phyloP scores from a whole-genome alignment of 208 protist genomes.

The Leishmania tarentolae region DNA sequence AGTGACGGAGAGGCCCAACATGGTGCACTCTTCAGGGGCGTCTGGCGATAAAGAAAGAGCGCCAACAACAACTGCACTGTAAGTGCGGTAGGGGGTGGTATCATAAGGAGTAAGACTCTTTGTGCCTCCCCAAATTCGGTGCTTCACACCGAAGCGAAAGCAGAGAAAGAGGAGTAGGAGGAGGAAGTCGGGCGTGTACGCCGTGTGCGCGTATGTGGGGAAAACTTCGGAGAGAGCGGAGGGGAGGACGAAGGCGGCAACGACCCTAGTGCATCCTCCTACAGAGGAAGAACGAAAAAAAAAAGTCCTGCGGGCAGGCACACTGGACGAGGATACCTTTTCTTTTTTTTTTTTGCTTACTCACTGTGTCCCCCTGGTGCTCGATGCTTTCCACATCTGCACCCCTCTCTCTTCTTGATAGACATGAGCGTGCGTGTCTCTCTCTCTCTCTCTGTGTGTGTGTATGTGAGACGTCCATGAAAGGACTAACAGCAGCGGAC shows the following conservation, averaged over 20 bases:
- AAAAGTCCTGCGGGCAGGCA: not conserved
- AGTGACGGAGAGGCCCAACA: slow-evolving; percentile 10
- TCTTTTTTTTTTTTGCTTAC: not conserved
- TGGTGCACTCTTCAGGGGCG: not conserved
- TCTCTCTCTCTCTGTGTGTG: no score
- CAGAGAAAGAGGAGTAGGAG: not conserved
- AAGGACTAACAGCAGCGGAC: not conserved
- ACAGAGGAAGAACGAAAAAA: not conserved
- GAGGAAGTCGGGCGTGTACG: not conserved
- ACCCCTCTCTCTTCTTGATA: not conserved
- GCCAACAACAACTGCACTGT: not conserved
- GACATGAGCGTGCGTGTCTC: no score
- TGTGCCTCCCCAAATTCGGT: not conserved
- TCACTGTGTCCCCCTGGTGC: not conserved
- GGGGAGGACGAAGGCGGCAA: not conserved
- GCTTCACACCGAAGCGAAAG: not conserved
- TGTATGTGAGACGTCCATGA: not conserved
- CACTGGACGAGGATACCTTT: not conserved
- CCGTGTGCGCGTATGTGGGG: not conserved
- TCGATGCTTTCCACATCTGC: not conserved
- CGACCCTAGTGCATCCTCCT: not conserved
- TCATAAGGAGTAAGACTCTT: not conserved
- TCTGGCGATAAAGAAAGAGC: not conserved
- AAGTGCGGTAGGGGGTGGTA: not conserved
- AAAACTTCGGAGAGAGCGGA: not conserved